Evolutionary conservation across 768 basidiomycete genomes (phyloP).

Genomic region (Termitomyces sp.): DNA sequence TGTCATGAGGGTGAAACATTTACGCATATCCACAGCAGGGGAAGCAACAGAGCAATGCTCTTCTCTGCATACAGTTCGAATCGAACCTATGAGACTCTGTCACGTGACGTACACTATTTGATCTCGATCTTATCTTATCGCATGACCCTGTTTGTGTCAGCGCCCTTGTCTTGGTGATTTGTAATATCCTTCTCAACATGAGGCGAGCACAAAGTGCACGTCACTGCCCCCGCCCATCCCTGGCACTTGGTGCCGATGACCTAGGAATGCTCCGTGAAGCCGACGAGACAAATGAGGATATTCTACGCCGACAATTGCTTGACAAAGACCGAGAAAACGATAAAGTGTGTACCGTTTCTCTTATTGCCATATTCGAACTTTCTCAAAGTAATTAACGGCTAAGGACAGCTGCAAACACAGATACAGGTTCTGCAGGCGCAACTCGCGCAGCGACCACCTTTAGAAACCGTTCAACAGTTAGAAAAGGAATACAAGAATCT

Average conservation of each 20-base stretch:
- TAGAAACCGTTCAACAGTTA: slow-evolving; percentile 62
- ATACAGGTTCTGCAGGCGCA: slow-evolving; percentile 63
- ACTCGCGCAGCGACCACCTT: slow-evolving; percentile 63
- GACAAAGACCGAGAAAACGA: slow-evolving; percentile 72
- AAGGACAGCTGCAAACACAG: slow-evolving; percentile 54
- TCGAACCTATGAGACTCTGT: no score
- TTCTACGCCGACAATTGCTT: slow-evolving; percentile 57
- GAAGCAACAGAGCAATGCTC: neutral
- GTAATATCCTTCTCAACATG: slow-evolving; percentile 30
- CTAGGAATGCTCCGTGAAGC: slow-evolving; percentile 57
- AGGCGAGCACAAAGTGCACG: slow-evolving; percentile 65
- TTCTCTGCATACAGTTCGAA: neutral
- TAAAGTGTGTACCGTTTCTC: slow-evolving; percentile 36
- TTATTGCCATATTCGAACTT: neutral
- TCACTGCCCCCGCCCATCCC: slow-evolving; percentile 49
- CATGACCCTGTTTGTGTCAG: neutral
- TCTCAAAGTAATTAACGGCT: neutral
- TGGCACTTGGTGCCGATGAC: slow-evolving; percentile 52
- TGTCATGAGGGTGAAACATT: neutral
- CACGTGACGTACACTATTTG: neutral
- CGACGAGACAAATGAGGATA: slow-evolving; percentile 58
- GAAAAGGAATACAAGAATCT: slow-evolving; percentile 74
- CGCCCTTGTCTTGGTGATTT: neutral
- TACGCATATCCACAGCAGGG: neutral
- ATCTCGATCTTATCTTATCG: slow-evolving; percentile 4